Base-by-base conservation (phyloP, 2,329 filamentous ascomycete species). In the Elsinoe arachidis region DNA sequence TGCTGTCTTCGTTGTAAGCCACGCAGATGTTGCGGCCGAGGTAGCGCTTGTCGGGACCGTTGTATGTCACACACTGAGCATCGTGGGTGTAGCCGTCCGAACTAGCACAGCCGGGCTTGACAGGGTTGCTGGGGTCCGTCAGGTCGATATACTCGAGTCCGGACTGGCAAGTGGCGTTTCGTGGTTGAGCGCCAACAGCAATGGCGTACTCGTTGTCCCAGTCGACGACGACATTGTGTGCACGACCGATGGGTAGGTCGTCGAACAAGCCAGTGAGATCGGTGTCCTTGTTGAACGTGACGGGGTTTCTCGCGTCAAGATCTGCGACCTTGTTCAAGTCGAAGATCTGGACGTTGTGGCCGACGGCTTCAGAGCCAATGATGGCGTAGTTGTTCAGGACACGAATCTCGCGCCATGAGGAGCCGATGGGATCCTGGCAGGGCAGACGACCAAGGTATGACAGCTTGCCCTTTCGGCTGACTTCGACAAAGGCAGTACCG, bases 301-400 rank as follows among this genome's bases (percentile, higher is more conserved):
- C 69, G 5, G 72, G 76, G 1, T 74, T 73, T 66, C 76, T 70
- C 57, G 81, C 64, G 38, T 70, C 69, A 56, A 79, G 70, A 5
- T 43, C 39, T 51, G 38, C 51, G 14, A 81, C 71, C 71, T 77
- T 83, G 63, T 73, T 76, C 78, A 83, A 76, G 68, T 85, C 82
- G 64, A 85, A 85, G 68, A 84, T 76, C 68, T 84, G 82, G 47
- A 85, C 76, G 37, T 79, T 78, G 67, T 84, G 81, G 62, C 72
- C 67, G 44, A 66, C 63, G 37, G 78, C 76, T 61, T 78, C 75
- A 17, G 64, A 57, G 54, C 74, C 74, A 52, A 76, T 74, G 59
- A 75, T 69, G 66, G 74, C 69, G 59, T 72, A 70, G 61, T 75
- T 58, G 60, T 69, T 73, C 61, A 73, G 72, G 2, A 65, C 70